Conservation (phyloP, 768 basidiomycete species). For the Amanita subjunquillea region DNA sequence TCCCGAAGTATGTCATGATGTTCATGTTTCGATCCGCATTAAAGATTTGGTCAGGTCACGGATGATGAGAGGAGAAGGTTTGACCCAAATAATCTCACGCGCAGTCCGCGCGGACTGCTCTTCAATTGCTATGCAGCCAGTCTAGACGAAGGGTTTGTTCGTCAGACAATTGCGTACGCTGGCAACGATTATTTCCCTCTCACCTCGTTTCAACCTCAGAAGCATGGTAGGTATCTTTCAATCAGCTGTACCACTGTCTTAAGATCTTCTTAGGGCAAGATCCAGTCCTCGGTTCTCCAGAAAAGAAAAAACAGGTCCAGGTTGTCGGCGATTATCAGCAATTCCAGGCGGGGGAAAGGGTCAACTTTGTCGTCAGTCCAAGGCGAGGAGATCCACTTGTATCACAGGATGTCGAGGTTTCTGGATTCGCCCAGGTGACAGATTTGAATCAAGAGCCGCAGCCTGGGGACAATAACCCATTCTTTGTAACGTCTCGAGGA, state of each 20-base stretch:
- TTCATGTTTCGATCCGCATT: too few species aligned
- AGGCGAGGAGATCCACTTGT: too few species aligned
- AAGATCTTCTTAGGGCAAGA: background rate
- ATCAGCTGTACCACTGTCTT: background rate
- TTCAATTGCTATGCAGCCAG: background rate
- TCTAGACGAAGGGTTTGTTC: background rate
- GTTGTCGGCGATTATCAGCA: too few species aligned
- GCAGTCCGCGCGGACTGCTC: background rate
- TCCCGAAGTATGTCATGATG: background rate
- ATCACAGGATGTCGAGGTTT: too few species aligned
- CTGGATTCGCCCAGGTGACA: too few species aligned
- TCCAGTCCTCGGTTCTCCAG: background rate
- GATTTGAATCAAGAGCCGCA: too few species aligned
- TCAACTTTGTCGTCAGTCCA: too few species aligned
- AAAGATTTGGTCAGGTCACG: too few species aligned
- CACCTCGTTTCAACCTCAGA: background rate
- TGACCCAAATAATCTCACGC: background rate
- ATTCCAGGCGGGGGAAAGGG: too few species aligned
- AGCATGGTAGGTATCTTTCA: background rate
- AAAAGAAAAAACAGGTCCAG: background rate
- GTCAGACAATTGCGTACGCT: background rate
- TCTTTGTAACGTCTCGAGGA: constrained; percentile 11
- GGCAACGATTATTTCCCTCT: background rate
- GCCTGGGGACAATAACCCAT: background rate
- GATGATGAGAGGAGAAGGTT: background rate